A percentile compares a stretch with the other conserved stretches of the same genome.
phyloP scores from a whole-genome alignment of 345 rosid genomes.

The Brassica carinata region DNA sequence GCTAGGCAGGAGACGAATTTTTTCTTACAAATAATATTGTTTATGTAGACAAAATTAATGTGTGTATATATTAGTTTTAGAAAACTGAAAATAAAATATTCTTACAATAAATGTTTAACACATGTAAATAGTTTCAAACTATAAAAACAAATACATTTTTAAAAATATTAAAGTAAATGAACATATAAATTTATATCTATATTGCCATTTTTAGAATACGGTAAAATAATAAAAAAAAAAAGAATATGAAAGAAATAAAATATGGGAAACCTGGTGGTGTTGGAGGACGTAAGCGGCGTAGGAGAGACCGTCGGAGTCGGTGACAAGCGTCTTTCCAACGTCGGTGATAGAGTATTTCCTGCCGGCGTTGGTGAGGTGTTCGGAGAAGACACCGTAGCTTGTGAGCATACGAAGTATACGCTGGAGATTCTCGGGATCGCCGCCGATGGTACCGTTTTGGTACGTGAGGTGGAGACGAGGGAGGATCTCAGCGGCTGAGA shows the following conservation, averaged over 20 bases:
- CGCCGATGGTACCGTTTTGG: conserved; percentile 39
- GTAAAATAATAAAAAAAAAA: too few species aligned
- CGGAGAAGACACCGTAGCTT: conserved; percentile 75
- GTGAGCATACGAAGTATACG: conserved; percentile 87
- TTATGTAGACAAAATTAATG: too few species aligned
- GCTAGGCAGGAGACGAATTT: too few species aligned
- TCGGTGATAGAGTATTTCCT: conserved; percentile 74
- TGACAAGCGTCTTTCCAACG: conserved; percentile 75
- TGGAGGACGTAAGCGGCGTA: conserved; percentile 83
- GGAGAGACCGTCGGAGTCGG: conserved; percentile 72
- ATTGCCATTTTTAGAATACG: too few species aligned
- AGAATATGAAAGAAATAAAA: not conserved
- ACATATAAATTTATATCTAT: too few species aligned
- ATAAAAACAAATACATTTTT: too few species aligned
- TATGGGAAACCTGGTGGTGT: conserved; percentile 58
- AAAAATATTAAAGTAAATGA: too few species aligned
- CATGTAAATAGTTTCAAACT: too few species aligned
- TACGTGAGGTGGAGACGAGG: conserved; percentile 45
- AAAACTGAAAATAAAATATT: too few species aligned
- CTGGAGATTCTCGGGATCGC: conserved; percentile 74
- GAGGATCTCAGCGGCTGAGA: conserved; percentile 79
- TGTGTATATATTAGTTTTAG: too few species aligned
- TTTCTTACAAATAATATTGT: too few species aligned
- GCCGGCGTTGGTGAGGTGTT: conserved; percentile 47
- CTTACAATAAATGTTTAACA: too few species aligned